Conservation (phyloP, 495 filamentous ascomycete species). For the Aspergillus carlsbadensis region DNA sequence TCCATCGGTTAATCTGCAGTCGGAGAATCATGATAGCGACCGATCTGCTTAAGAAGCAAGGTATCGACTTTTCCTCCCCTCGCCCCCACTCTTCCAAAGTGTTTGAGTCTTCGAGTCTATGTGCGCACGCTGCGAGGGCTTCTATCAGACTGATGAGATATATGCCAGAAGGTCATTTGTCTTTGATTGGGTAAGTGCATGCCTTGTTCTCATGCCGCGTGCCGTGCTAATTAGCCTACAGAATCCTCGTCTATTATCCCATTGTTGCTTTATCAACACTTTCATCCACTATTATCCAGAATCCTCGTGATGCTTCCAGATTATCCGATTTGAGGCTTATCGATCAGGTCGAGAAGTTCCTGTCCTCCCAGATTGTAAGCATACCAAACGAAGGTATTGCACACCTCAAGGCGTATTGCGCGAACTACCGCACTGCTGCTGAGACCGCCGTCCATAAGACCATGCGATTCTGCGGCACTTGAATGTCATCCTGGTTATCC, state of each 20-base stretch:
- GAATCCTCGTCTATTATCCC: constrained; percentile 19
- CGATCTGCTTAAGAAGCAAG: constrained; percentile 5
- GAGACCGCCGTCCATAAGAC: constrained; percentile 5
- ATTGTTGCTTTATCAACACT: constrained; percentile 21
- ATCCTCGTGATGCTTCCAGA: constrained; percentile 15
- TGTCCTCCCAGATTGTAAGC: constrained; percentile 7
- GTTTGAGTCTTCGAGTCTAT: constrained; percentile 17
- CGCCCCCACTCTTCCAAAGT: constrained; percentile 9
- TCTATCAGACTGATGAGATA: constrained; percentile 20
- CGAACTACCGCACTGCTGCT: constrained; percentile 17
- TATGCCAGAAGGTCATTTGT: constrained; percentile 15
- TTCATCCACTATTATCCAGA: constrained; percentile 18
- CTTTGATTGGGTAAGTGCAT: constrained; percentile 16
- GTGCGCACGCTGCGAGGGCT: constrained; percentile 18
- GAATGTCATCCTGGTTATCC: neutral
- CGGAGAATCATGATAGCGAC: constrained; percentile 2
- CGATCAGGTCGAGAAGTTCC: constrained; percentile 17
- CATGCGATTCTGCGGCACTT: neutral
- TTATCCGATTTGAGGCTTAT: constrained; percentile 16
- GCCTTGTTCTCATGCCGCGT: neutral
- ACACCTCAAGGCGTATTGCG: constrained; percentile 15
- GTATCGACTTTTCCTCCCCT: neutral
- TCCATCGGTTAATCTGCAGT: constrained; percentile 15
- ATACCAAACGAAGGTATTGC: constrained; percentile 11
- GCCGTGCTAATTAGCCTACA: neutral